Conservation (phyloP, 2,329 filamentous ascomycete species). For the Microdochium trichocladiopsis region DNA sequence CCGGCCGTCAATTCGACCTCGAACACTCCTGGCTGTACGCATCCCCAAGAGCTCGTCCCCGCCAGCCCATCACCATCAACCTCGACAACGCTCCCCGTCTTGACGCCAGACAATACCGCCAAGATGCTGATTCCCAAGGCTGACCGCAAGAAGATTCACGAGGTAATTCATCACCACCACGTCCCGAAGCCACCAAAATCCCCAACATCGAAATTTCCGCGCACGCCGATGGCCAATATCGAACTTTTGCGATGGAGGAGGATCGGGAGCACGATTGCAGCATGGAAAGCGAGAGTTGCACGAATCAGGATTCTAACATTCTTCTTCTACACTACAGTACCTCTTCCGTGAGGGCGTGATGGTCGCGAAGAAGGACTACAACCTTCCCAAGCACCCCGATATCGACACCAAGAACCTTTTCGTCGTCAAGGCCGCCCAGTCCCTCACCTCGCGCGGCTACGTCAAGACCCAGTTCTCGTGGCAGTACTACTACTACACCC, state of each 20-base stretch:
- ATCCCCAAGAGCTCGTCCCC: background rate
- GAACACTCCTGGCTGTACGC: background rate
- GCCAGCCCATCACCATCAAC: conserved; percentile 16
- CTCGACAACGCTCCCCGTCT: conserved; percentile 41
- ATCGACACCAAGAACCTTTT: conserved; percentile 99
- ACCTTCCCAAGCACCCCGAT: conserved; percentile 94
- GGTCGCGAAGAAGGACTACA: conserved; percentile 99
- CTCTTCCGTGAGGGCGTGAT: conserved; percentile 92
- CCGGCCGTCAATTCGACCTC: background rate
- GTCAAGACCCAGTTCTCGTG: conserved; percentile 99
- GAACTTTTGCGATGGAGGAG: background rate
- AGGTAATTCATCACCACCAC: conserved; percentile 32
- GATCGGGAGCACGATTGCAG: background rate
- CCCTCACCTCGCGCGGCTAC: conserved; percentile 93
- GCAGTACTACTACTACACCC: conserved; percentile 99
- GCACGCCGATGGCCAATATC: conserved; percentile 6
- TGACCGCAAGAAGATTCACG: conserved; percentile 99
- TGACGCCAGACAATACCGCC: conserved; percentile 39
- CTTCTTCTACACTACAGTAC: conserved; percentile 52
- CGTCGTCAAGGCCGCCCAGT: conserved; percentile 99
- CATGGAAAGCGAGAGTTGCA: background rate
- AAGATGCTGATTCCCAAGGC: conserved; percentile 99
- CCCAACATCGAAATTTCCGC: conserved; percentile 2
- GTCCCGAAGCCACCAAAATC: conserved; percentile 11
- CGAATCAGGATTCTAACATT: background rate